Base-by-base conservation (phyloP, 768 basidiomycete species). In the Lanmaoa rubissima region DNA sequence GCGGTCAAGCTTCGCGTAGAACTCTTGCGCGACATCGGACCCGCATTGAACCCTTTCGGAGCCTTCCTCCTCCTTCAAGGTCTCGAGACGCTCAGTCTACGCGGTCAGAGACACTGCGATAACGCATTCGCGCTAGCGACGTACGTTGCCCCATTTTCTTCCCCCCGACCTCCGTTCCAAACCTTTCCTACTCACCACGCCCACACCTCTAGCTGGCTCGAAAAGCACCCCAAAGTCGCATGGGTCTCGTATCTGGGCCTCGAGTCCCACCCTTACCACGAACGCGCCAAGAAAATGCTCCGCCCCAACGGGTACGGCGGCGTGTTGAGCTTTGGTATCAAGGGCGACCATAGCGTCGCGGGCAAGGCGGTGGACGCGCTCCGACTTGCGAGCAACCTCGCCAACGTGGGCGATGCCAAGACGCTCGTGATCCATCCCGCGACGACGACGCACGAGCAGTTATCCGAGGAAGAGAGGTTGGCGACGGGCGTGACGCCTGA, bases 181-280 rank as follows among this genome's bases (percentile, higher is more conserved):
- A 24, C 21, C 21, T 24, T 24, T 24, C 21, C 21, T 24, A 24
- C 21, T 34, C 28, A 28, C 1, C 26, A 36, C 2, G 14, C 11
- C 9, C 4, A 7, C 14, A n/a, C 32, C 14, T 3, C 8, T 38
- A 71, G 60, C 39, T 88, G 79, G 76, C 81, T 93, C 35, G 77
- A 85, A 63, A 69, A 79, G 47, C 84, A 93, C 67, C 80, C 82
- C 9, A 78, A 80, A 34, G 80, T 94, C 38, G 72, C 81, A 1
- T 94, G 88, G 90, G 87, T 92, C 1, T 85, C 84, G 0, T 94
- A 93, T 65, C 80, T 85, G 41, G 92, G 92, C 7, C 79, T 92
- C 1, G 66, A 72, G 48, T 71, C 67, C 3, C 92, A 94, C 68
- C 67, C 76, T 1, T 85, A 83, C 36, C 78, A 94, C 69, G 70